Percentiles rank a stretch among this genome's conserved stretches.
Evolutionary conservation across 805 yeast genomes (phyloP).

Genomic region (Metschnikowia peoriensis): DNA sequence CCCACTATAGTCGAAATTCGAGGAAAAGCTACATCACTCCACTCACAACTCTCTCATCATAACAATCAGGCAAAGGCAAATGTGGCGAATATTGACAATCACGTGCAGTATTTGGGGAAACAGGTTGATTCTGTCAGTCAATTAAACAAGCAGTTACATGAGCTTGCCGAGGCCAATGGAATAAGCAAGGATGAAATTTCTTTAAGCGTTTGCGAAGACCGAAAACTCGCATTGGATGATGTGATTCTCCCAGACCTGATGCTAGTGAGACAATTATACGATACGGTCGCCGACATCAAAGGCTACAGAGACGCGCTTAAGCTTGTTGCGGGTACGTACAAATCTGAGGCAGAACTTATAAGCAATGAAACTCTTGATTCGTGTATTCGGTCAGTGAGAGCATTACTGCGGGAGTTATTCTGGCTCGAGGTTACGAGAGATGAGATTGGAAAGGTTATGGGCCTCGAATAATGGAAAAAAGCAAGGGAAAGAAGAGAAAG

Average conservation of each 20-base stretch:
- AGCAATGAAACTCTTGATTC: constrained; percentile 32
- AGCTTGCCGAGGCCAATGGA: constrained; percentile 26
- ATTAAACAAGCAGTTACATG: constrained; percentile 26
- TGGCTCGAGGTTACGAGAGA: constrained; percentile 39
- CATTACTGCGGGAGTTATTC: constrained; percentile 39
- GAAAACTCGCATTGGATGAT: constrained; percentile 29
- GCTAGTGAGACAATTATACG: constrained; percentile 55
- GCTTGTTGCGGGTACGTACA: constrained; percentile 52
- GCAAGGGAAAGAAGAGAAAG: background rate
- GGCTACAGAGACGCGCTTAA: constrained; percentile 69
- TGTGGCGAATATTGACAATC: constrained; percentile 29
- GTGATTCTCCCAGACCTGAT: constrained; percentile 40
- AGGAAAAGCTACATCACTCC: constrained; percentile 27
- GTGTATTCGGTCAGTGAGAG: constrained; percentile 35
- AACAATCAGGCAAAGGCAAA: constrained; percentile 37
- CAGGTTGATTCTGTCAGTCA: constrained; percentile 24
- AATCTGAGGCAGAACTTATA: constrained; percentile 31
- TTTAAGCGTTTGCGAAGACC: constrained; percentile 6
- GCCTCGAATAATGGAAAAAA: constrained; percentile 17
- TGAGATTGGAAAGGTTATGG: constrained; percentile 28
- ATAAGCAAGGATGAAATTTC: constrained; percentile 19
- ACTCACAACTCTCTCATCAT: constrained; percentile 34
- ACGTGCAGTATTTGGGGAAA: constrained; percentile 26
- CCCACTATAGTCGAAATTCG: constrained; percentile 9
- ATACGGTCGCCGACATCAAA: constrained; percentile 59